Percentiles rank a stretch among this genome's conserved stretches.
Conservation (phyloP, 441 rosid genomes). For the Erysimum cheiri region DNA sequence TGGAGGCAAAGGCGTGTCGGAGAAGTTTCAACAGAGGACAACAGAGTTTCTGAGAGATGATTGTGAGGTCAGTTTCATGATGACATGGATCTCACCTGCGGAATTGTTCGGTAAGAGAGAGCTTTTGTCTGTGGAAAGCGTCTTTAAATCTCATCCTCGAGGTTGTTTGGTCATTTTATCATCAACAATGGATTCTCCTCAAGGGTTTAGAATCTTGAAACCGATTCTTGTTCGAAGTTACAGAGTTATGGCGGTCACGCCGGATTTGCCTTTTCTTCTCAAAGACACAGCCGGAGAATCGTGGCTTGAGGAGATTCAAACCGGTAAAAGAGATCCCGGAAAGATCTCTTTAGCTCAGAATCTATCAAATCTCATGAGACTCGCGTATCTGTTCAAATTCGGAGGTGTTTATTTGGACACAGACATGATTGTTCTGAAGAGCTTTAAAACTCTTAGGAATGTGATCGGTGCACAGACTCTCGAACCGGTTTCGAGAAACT, state of each 20-base stretch:
- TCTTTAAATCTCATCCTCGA: constrained; percentile 53
- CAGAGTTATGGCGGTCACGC: constrained; percentile 54
- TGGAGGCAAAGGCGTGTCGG: constrained; percentile 48
- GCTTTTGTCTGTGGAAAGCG: constrained; percentile 49
- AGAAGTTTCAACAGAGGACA: constrained; percentile 58
- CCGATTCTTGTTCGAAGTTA: constrained; percentile 52
- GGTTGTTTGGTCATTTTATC: constrained; percentile 65
- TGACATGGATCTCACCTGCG: constrained; percentile 70
- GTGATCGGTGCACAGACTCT: constrained; percentile 70
- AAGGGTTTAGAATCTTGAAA: constrained; percentile 49
- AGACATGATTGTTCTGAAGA: constrained; percentile 56
- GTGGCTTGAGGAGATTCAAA: constrained; percentile 55
- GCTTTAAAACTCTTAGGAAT: constrained; percentile 49
- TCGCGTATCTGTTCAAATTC: constrained; percentile 53
- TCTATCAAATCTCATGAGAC: constrained; percentile 63
- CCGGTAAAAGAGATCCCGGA: constrained; percentile 59
- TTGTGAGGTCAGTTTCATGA: constrained; percentile 58
- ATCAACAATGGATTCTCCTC: constrained; percentile 56
- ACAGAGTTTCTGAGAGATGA: constrained; percentile 52
- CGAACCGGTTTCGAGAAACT: constrained; percentile 48
- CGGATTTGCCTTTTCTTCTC: constrained; percentile 57
- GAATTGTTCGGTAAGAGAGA: constrained; percentile 55
- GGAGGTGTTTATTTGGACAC: constrained; percentile 71
- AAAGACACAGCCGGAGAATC: constrained; percentile 55
- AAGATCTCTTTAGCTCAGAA: constrained; percentile 65